Conservation (phyloP, 495 filamentous ascomycete genomes). For the Podospora comata region DNA sequence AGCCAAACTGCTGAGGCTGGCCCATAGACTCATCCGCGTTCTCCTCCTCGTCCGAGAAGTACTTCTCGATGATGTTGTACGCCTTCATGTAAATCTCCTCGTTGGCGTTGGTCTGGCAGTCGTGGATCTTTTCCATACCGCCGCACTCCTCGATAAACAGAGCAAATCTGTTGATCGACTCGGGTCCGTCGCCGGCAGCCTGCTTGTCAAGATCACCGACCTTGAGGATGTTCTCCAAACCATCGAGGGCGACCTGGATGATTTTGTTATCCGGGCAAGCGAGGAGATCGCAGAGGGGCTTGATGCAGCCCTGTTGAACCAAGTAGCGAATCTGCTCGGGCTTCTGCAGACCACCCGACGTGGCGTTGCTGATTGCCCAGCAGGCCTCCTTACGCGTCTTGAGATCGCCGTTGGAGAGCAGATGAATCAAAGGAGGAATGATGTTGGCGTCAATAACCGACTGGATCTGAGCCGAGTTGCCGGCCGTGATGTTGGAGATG, state of each 20-base stretch:
- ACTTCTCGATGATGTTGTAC: conserved; percentile 99
- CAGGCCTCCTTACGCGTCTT: conserved; percentile 99
- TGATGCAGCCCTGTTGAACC: conserved; percentile 90
- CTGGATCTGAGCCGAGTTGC: conserved; percentile 97
- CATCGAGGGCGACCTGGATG: conserved; percentile 97
- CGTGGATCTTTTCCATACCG: conserved; percentile 99
- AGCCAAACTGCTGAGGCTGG: conserved; percentile 68
- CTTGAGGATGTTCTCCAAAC: conserved; percentile 98
- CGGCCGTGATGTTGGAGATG: conserved; percentile 97
- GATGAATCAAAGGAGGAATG: conserved; percentile 91
- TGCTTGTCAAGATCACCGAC: conserved; percentile 99
- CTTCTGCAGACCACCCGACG: conserved; percentile 95
- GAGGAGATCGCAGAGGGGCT: conserved; percentile 93
- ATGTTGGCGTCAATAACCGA: conserved; percentile 95
- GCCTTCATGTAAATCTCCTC: conserved; percentile 99
- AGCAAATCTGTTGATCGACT: conserved; percentile 91
- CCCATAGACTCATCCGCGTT: conserved; percentile 63
- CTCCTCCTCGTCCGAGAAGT: conserved; percentile 98
- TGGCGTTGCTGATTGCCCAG: conserved; percentile 99
- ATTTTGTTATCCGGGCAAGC: conserved; percentile 99
- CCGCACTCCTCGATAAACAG: conserved; percentile 98
- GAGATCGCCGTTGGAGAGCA: conserved; percentile 93
- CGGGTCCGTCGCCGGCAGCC: conserved; percentile 64
- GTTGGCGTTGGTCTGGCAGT: conserved; percentile 99
- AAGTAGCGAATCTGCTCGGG: conserved; percentile 97